A percentile compares a stretch with the other conserved stretches of the same genome.
Conservation (phyloP, 345 rosid genomes). For the Cardamine resedifolia region DNA sequence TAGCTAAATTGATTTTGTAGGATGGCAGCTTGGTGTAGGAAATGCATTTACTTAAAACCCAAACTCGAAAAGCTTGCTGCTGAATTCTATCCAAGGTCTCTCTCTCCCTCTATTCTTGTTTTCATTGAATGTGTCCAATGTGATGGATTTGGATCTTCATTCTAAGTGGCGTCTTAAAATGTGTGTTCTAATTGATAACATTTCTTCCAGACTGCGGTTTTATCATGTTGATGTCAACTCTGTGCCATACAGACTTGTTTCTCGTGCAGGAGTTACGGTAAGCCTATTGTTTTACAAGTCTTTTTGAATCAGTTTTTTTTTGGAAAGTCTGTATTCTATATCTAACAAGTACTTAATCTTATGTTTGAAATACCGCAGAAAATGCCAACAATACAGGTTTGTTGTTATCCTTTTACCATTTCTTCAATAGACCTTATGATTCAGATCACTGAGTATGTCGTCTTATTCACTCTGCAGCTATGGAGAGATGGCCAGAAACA, state of each 20-base stretch:
- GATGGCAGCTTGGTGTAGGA: constrained; percentile 98
- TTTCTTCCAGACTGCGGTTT: constrained; percentile 60
- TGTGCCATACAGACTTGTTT: constrained; percentile 73
- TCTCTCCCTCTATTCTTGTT: constrained; percentile 7
- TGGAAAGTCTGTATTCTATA: neutral
- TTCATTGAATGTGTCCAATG: neutral
- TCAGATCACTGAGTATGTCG: neutral
- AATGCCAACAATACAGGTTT: constrained; percentile 94
- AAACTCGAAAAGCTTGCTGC: constrained; percentile 89
- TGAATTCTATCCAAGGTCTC: constrained; percentile 75
- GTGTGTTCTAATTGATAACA: neutral
- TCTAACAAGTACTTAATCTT: neutral
- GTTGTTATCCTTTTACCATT: neutral
- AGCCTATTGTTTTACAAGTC: constrained; percentile 32
- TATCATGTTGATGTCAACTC: constrained; percentile 77
- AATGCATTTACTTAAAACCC: constrained; percentile 84
- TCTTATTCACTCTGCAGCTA: constrained; percentile 42
- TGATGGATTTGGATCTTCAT: neutral
- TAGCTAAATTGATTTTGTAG: constrained; percentile 49
- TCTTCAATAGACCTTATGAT: neutral
- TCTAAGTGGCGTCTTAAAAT: too few species aligned
- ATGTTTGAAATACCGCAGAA: constrained; percentile 49
- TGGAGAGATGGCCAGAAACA: constrained; percentile 84
- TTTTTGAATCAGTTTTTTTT: neutral
- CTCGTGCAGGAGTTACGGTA: constrained; percentile 86